These are phyloP conservation scores for Besnoitia besnoiti DNA, from an alignment of 169 alveolate genomes.

Conservation along the genomic window DNA sequence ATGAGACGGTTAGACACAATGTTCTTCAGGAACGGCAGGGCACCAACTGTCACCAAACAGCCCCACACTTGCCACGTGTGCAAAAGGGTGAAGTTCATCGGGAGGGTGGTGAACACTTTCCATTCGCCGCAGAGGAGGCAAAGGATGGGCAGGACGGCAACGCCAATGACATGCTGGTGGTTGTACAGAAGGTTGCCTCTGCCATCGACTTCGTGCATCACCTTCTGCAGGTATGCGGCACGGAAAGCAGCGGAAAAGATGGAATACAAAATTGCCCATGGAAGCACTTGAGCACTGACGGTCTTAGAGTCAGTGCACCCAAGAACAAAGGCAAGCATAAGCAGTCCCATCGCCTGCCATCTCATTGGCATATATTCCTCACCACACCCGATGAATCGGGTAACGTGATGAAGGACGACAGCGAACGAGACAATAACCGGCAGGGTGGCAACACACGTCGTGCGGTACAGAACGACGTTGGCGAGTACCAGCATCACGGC, in stretches of 20 bases:
- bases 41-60: conserved; percentile 90
- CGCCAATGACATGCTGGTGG: conserved; percentile 91
- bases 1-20: conserved; percentile 90
- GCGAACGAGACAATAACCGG: conserved; percentile 92
- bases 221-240: conserved; percentile 91
- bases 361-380: conserved; percentile 92
- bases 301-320: conserved; percentile 90
- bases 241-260: conserved; percentile 90
- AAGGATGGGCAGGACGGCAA: conserved; percentile 85
- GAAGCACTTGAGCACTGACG: conserved; percentile 87
- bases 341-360: conserved; percentile 87
- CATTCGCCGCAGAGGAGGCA: conserved; percentile 84
- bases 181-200: conserved; percentile 91
- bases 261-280: conserved; percentile 89
- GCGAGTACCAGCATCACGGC: conserved; percentile 89
- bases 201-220: conserved; percentile 91
- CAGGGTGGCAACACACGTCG: conserved; percentile 91
- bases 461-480: conserved; percentile 85
- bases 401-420: conserved; percentile 92
- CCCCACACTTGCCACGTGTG: conserved; percentile 92
- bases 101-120: conserved; percentile 77
- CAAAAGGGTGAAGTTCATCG: conserved; percentile 77
- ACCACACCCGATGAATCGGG: conserved; percentile 92
- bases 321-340: conserved; percentile 86
- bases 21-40: conserved; percentile 91